Percentiles rank a stretch among this genome's conserved stretches.
phyloP scores from a whole-genome alignment of 768 basidiomycete genomes.

The Suillus brevipes region DNA sequence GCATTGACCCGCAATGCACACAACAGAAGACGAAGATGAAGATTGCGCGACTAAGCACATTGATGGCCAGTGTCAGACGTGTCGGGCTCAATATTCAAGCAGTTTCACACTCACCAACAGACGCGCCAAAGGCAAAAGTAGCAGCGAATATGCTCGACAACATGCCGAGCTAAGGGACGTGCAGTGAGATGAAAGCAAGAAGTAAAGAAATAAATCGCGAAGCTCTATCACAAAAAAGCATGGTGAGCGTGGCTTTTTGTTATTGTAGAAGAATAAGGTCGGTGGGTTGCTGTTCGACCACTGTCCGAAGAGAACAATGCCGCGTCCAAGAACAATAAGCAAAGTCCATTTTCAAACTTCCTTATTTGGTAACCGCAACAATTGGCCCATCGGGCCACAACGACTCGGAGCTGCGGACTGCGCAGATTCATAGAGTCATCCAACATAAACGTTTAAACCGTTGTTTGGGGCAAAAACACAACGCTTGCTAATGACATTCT shows the following conservation, averaged over 20 bases:
- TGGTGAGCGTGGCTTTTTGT: slow-evolving; percentile 30
- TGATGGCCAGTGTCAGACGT: slow-evolving; percentile 5
- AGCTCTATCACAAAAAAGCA: slow-evolving; percentile 18
- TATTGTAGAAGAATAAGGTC: slow-evolving; percentile 27
- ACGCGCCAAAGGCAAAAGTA: slow-evolving; percentile 38
- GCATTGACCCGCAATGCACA: slow-evolving; percentile 91
- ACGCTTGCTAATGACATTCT: not conserved
- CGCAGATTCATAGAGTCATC: not conserved
- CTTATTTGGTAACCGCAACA: slow-evolving; percentile 3
- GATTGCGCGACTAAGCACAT: slow-evolving; percentile 56
- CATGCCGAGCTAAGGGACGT: slow-evolving; percentile 36
- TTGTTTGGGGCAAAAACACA: not conserved
- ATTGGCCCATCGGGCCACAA: not conserved
- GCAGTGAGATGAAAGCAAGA: slow-evolving; percentile 21
- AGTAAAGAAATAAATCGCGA: slow-evolving; percentile 22
- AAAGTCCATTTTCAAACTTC: slow-evolving; percentile 12
- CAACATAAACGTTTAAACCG: not conserved
- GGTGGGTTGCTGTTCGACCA: slow-evolving; percentile 21
- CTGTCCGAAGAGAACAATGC: slow-evolving; percentile 22
- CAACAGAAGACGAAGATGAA: slow-evolving; percentile 53
- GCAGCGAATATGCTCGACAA: slow-evolving; percentile 39
- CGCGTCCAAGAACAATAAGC: slow-evolving; percentile 25
- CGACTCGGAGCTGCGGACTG: not conserved
- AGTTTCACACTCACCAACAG: slow-evolving; percentile 35
- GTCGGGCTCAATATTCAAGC: not conserved